Evolutionary conservation across 176 grass and related monocot species (phyloP).

Genomic region (Thinopyrum elongatum): DNA sequence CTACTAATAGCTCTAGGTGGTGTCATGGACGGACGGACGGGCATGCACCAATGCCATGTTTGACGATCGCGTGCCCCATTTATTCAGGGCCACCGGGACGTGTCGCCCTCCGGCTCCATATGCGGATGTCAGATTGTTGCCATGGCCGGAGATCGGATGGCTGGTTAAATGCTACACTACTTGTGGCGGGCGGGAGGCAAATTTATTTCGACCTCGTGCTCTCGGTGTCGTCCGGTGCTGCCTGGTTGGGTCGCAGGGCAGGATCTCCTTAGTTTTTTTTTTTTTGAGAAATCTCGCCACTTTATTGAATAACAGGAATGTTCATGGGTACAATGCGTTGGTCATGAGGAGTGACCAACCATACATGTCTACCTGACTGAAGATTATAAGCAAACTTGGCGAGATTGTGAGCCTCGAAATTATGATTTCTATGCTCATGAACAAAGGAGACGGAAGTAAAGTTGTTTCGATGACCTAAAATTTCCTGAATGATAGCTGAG

Average conservation of each 20-base stretch:
- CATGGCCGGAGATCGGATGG: background rate
- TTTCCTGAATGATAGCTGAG: too few relatives aligned
- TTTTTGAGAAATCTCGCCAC: too few relatives aligned
- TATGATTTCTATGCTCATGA: too few relatives aligned
- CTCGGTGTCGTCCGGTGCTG: background rate
- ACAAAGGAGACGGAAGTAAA: too few relatives aligned
- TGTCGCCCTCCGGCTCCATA: background rate
- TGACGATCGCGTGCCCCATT: constrained; percentile 15
- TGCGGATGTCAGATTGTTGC: background rate
- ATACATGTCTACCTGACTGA: too few relatives aligned
- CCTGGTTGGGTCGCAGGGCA: background rate
- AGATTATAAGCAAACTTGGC: too few relatives aligned
- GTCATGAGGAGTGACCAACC: too few relatives aligned
- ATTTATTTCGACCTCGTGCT: background rate
- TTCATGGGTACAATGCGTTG: too few relatives aligned
- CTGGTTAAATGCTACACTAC: background rate
- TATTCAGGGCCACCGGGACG: background rate
- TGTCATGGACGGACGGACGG: background rate
- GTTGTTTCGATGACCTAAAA: too few relatives aligned
- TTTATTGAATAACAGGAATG: too few relatives aligned
- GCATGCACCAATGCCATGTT: constrained; percentile 21
- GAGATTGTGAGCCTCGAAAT: too few relatives aligned
- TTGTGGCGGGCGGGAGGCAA: background rate
- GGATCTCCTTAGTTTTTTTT: too few relatives aligned
- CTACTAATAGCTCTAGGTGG: background rate